Evolutionary conservation across 352 stramenopile genomes (phyloP).

Genomic region (Phytophthora ohioensis): DNA sequence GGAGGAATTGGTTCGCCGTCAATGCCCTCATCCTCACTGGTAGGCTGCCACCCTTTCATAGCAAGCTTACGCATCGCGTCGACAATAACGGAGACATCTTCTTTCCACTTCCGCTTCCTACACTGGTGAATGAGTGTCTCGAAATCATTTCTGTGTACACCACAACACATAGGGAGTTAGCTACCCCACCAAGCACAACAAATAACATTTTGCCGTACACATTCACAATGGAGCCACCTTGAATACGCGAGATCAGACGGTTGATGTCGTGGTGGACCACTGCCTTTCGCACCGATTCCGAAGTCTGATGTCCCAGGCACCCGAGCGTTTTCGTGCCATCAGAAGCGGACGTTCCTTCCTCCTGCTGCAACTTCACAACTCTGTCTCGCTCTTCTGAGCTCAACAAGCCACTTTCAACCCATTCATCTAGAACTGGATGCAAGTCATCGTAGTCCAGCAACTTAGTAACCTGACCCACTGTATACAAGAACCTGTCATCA

Average conservation of each 20-base stretch:
- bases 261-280: slow-evolving; percentile 79
- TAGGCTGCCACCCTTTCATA: slow-evolving; percentile 49
- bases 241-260: slow-evolving; percentile 62
- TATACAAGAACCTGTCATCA: slow-evolving; percentile 59
- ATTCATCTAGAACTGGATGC: slow-evolving; percentile 46
- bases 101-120: slow-evolving; percentile 85
- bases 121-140: slow-evolving; percentile 87
- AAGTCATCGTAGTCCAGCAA: slow-evolving; percentile 40
- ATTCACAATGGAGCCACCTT: slow-evolving; percentile 53
- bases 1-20: slow-evolving; percentile 34
- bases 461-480: slow-evolving; percentile 48
- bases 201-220: slow-evolving; percentile 49
- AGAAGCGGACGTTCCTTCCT: slow-evolving; percentile 22
- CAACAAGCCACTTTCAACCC: slow-evolving; percentile 46
- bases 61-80: slow-evolving; percentile 62
- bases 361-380: slow-evolving; percentile 23
- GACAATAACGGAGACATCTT: slow-evolving; percentile 69
- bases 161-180: slow-evolving; percentile 9
- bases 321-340: slow-evolving; percentile 56
- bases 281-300: slow-evolving; percentile 65
- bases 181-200: not conserved
- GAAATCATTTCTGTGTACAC: slow-evolving; percentile 68
- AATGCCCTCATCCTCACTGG: slow-evolving; percentile 2
- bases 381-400: slow-evolving; percentile 45
- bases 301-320: slow-evolving; percentile 71